These are phyloP conservation scores for Fusarium tanahbumbuense DNA, from an alignment of 2,329 filamentous ascomycete species.

Conservation along the genomic window DNA sequence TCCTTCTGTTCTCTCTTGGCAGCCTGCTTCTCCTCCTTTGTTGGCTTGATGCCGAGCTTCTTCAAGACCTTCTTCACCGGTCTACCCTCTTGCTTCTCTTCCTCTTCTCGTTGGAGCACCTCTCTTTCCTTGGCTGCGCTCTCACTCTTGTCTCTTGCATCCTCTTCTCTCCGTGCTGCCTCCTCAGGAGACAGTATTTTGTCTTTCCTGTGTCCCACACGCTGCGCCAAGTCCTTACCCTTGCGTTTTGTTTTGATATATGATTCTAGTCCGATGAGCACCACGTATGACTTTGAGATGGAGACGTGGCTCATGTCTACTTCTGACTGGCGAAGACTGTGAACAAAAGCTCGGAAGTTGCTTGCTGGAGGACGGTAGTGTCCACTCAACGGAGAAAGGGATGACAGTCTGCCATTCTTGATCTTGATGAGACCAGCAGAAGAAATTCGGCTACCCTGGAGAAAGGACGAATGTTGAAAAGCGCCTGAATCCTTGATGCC, in stretches of 20 bases:
- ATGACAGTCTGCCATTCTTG: slow-evolving; percentile 80
- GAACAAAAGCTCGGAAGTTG: slow-evolving; percentile 86
- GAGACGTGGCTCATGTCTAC: slow-evolving; percentile 84
- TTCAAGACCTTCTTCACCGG: slow-evolving; percentile 52
- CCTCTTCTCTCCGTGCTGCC: slow-evolving; percentile 67
- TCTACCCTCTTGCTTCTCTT: slow-evolving; percentile 54
- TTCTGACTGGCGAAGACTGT: slow-evolving; percentile 75
- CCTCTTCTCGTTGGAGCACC: slow-evolving; percentile 55
- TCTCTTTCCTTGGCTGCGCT: slow-evolving; percentile 66
- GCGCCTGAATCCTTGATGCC: slow-evolving; percentile 90
- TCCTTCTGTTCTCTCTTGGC: slow-evolving; percentile 41
- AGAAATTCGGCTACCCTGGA: slow-evolving; percentile 83
- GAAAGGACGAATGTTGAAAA: slow-evolving; percentile 91
- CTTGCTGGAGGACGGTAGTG: slow-evolving; percentile 87
- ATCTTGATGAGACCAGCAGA: slow-evolving; percentile 89
- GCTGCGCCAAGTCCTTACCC: slow-evolving; percentile 66
- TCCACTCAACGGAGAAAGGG: slow-evolving; percentile 77
- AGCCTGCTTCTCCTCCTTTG: slow-evolving; percentile 39
- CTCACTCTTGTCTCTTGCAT: slow-evolving; percentile 69
- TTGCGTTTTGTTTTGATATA: slow-evolving; percentile 77
- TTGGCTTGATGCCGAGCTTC: slow-evolving; percentile 54
- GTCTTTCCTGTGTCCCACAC: slow-evolving; percentile 65
- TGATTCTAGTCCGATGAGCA: slow-evolving; percentile 83
- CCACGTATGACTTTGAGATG: slow-evolving; percentile 83
- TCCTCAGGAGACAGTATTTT: slow-evolving; percentile 72